Evolutionary conservation across 139 green algal genomes (phyloP).

Genomic region (Chlorella sp.): DNA sequence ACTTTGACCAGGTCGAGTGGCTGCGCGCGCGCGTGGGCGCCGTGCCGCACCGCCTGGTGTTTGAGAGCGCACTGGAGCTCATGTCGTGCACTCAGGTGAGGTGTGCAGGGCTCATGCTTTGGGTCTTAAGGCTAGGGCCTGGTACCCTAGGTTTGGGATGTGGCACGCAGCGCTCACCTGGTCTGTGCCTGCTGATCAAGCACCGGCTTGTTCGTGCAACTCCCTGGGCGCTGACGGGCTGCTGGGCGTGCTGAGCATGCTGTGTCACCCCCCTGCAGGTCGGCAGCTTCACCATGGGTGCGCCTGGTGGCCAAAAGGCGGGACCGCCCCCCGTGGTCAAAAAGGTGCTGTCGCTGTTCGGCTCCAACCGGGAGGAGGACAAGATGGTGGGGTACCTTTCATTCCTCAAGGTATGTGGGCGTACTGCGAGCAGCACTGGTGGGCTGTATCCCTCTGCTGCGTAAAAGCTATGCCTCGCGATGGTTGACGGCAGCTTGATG

Average conservation of each 20-base stretch:
- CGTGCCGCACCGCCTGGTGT: slow-evolving; percentile 85
- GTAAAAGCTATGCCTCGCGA: too few species aligned
- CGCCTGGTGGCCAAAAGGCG: slow-evolving; percentile 3
- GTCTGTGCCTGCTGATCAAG: too few species aligned
- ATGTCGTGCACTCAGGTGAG: slow-evolving; percentile 52
- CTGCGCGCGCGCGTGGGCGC: slow-evolving; percentile 49
- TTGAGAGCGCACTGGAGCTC: slow-evolving; percentile 95
- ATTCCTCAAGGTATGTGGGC: slow-evolving; percentile 55
- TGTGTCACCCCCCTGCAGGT: slow-evolving; percentile 29
- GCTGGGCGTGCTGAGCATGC: too few species aligned
- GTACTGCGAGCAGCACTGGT: too few species aligned
- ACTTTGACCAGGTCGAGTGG: slow-evolving; percentile 97
- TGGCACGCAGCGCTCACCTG: too few species aligned
- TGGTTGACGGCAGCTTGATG: too few species aligned
- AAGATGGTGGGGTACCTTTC: slow-evolving; percentile 86
- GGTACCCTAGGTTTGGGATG: too few species aligned
- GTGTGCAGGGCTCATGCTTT: too few species aligned
- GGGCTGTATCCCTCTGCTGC: too few species aligned
- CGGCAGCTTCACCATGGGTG: slow-evolving; percentile 68
- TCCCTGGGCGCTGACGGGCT: too few species aligned
- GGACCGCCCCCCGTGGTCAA: slow-evolving; percentile 91
- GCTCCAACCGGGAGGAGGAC: slow-evolving; percentile 89
- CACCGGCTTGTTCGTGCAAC: too few species aligned
- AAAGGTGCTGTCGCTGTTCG: slow-evolving; percentile 81
- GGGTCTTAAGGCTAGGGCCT: too few species aligned